phyloP scores from a whole-genome alignment of 2,329 filamentous ascomycete species.

The Botryotinia convoluta region DNA sequence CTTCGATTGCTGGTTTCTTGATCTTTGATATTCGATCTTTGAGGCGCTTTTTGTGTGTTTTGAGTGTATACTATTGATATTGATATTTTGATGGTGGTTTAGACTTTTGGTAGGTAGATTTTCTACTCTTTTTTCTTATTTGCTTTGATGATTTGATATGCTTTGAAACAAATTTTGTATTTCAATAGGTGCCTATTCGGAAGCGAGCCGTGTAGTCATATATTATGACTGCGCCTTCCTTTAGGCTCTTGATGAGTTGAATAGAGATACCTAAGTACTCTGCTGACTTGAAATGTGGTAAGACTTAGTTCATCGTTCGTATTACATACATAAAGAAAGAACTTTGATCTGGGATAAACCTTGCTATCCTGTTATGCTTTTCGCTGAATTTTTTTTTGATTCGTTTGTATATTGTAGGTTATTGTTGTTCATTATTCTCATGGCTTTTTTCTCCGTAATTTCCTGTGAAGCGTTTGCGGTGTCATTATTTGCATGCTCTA shows the following conservation, averaged over 20 bases:
- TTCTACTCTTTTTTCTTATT: no score
- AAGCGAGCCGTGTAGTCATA: not conserved
- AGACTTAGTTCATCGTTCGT: not conserved
- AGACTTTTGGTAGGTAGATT: no score
- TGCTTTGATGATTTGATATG: no score
- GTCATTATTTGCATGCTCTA: not conserved
- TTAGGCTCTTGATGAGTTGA: not conserved
- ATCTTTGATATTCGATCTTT: no score
- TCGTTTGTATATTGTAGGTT: no score
- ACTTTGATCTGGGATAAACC: not conserved
- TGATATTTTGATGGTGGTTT: no score
- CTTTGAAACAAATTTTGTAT: no score
- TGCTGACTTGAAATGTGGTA: not conserved
- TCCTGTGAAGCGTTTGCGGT: rapidly evolving
- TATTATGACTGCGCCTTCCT: not conserved
- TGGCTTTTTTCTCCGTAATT: rapidly evolving
- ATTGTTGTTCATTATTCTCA: not conserved
- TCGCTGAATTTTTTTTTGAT: no score
- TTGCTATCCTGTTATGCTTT: rapidly evolving
- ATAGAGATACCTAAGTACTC: no score
- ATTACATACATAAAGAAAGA: not conserved
- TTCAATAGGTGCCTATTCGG: not conserved
- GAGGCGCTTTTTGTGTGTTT: no score
- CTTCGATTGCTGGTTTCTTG: no score
- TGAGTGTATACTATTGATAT: no score